Conservation (phyloP, 495 filamentous ascomycete species). For the Staphylotrichum longicolle region DNA sequence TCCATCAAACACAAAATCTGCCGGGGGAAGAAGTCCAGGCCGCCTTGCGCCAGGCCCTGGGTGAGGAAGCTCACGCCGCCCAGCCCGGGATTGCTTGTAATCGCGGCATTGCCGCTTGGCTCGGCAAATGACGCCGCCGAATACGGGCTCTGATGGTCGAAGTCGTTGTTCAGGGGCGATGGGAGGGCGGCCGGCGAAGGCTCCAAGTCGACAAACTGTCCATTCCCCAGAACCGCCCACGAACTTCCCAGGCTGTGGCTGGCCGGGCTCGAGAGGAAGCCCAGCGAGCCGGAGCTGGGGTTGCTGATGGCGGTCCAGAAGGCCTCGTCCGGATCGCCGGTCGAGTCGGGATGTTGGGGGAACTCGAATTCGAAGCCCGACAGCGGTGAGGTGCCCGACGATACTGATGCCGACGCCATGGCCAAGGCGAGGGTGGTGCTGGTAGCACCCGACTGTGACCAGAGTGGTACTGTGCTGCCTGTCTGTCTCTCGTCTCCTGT, state of each 20-base stretch:
- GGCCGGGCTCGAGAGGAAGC: constrained; percentile 43
- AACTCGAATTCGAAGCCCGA: constrained; percentile 30
- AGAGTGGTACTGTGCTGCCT: neutral
- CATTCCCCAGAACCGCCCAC: constrained; percentile 40
- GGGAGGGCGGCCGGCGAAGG: constrained; percentile 28
- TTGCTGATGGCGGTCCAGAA: constrained; percentile 30
- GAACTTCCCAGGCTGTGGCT: constrained; percentile 42
- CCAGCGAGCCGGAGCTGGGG: constrained; percentile 29
- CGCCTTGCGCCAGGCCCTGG: constrained; percentile 25
- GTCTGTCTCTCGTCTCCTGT: neutral
- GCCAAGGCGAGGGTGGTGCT: neutral
- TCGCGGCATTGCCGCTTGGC: constrained; percentile 18
- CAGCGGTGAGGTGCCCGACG: constrained; percentile 29
- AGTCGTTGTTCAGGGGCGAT: constrained; percentile 29
- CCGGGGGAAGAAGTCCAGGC: constrained; percentile 24
- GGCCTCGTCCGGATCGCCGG: constrained; percentile 27
- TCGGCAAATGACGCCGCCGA: constrained; percentile 28
- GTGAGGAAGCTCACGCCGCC: constrained; percentile 21
- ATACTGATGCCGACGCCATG: constrained; percentile 40
- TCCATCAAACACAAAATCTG: constrained; percentile 25
- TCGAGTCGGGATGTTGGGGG: constrained; percentile 18
- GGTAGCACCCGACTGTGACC: too few species aligned
- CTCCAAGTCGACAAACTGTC: constrained; percentile 20
- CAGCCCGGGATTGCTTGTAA: constrained; percentile 14
- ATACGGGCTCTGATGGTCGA: constrained; percentile 20